Base-by-base conservation (phyloP, 495 filamentous ascomycete species). In the Aspergillus indologenus region DNA sequence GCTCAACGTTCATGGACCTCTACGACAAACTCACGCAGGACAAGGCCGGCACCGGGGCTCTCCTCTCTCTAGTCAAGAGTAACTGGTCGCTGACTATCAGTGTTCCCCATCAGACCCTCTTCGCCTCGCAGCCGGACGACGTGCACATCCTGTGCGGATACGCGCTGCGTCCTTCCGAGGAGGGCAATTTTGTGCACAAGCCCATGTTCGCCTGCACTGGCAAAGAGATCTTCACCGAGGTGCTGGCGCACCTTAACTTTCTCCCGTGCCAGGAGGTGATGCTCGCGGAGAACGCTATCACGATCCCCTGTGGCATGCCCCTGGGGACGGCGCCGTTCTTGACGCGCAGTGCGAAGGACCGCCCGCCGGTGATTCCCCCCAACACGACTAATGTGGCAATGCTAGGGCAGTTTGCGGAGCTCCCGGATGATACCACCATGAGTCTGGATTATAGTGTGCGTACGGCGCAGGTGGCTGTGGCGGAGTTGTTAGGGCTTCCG, bases 351-450 rank as follows among this genome's bases (percentile, higher is more conserved):
- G 22, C 23, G 0, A 45, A 60, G 4, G 72, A 79, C 59, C 64
- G 76, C 0, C 75, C 76, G 43, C 31, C 58, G 7, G 69, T 79
- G 15, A 63, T 76, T 40, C 71, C 72, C 2, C 31, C 65, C 18
- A 59, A 56, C 5, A 66, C 58, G 7, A 69, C 62, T 19, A 79
- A 79, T 58, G 20, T 77, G 15, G 76, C 70, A 1, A 54, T 73
- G 3, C 26, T 79, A 20, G 76, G 76, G 3, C 76, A 79, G 59
- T 79, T 72, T 61, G 71, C 68, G 8, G 75, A 79, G 61, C 71
- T 77, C n/a, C 59, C 65, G 31, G 66, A 64, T 22, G 26, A 78
- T 61, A 73, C 71, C 4, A 67, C 69, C 7, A 68, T 73, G 34
- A 75, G 64, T 19, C 65, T 75, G 53, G 75, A 78, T 52, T 78